Evolutionary conservation across 2,329 filamentous ascomycete genomes (phyloP).

Genomic region (Ophiostoma populinum): DNA sequence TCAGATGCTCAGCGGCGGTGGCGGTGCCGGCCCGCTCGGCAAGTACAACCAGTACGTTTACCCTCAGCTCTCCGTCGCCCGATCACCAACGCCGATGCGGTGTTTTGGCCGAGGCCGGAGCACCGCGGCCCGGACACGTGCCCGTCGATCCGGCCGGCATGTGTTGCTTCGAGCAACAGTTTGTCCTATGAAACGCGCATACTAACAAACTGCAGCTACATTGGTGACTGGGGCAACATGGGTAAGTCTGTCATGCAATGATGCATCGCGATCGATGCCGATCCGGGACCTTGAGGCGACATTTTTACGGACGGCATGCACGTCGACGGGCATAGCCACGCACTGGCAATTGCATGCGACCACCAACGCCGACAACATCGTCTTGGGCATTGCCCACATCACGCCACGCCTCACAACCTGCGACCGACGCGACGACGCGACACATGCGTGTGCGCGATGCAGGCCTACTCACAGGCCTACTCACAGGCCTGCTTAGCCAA

Average conservation of each 20-base stretch:
- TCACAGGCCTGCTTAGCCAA: not conserved
- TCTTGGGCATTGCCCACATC: too few relatives aligned
- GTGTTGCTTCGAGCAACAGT: not conserved
- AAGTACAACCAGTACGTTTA: conserved; percentile 26
- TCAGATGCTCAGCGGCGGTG: conserved; percentile 24
- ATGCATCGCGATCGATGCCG: not conserved
- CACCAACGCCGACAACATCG: too few relatives aligned
- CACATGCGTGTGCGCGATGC: too few relatives aligned
- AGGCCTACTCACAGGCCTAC: too few relatives aligned
- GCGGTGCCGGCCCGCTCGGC: conserved; percentile 25
- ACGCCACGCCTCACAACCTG: too few relatives aligned
- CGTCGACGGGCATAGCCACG: too few relatives aligned
- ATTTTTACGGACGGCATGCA: too few relatives aligned
- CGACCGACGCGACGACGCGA: too few relatives aligned
- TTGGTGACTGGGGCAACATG: conserved; percentile 58
- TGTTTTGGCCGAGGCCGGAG: conserved; percentile 1
- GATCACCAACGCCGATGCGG: conserved; percentile 4
- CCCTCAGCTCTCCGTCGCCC: not conserved
- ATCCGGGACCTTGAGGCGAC: too few relatives aligned
- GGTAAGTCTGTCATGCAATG: conserved; percentile 36
- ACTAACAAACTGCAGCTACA: conserved; percentile 32
- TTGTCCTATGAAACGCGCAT: not conserved
- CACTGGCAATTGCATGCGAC: too few relatives aligned
- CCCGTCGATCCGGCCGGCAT: not conserved
- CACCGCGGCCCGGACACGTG: not conserved